These are phyloP conservation scores for Apiospora aurea DNA, from an alignment of 2,329 filamentous ascomycete genomes.

Conservation along the genomic window DNA sequence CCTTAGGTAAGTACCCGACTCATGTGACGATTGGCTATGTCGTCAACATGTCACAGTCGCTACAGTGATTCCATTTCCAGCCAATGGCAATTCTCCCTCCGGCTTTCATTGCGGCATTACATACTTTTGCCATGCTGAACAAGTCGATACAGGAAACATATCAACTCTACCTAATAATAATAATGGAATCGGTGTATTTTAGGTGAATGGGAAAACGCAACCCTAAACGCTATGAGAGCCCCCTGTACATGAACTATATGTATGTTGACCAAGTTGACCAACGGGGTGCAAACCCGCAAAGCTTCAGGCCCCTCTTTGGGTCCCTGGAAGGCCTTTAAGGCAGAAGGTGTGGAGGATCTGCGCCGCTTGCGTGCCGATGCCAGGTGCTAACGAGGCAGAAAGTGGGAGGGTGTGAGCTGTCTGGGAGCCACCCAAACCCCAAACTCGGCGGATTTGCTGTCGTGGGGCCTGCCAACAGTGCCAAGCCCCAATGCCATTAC, in stretches of 20 bases:
- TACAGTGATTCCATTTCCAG: not conserved
- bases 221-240: not conserved
- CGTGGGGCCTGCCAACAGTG: conserved; percentile 1
- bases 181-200: not conserved
- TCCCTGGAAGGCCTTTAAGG: not conserved
- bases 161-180: not conserved
- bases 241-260: not conserved
- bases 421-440: not conserved
- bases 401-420: conserved; percentile 6
- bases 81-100: not conserved
- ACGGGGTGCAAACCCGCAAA: not conserved
- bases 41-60: not conserved
- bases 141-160: no score
- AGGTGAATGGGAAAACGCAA: not conserved
- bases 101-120: not conserved
- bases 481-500: not conserved
- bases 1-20: no score
- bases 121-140: not conserved
- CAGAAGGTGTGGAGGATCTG: conserved; percentile 17
- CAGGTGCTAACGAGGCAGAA: conserved; percentile 4
- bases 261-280: not conserved
- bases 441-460: conserved; percentile 6
- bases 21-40: not conserved
- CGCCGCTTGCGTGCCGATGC: not conserved
- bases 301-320: not conserved